A percentile compares a stretch with the other conserved stretches of the same genome.
Conservation (phyloP, 352 stramenopile species). For the Elongisporangium undulatum region DNA sequence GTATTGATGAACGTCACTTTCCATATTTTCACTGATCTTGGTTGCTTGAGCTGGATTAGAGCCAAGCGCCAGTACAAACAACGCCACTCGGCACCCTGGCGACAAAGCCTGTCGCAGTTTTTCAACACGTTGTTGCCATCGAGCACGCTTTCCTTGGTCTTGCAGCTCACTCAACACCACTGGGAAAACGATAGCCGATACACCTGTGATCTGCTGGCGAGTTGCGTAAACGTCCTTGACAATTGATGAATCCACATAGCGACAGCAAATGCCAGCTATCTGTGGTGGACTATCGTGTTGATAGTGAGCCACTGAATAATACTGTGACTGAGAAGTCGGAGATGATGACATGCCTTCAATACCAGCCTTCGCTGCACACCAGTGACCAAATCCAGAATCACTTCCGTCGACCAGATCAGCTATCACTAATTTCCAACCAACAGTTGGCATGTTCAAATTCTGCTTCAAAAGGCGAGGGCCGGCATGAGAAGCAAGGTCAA, state of each 20-base stretch:
- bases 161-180: constrained; percentile 45
- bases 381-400: constrained; percentile 62
- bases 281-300: neutral
- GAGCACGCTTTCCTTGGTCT: constrained; percentile 18
- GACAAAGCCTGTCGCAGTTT: constrained; percentile 26
- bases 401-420: constrained; percentile 58
- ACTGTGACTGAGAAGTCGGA: constrained; percentile 10
- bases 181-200: constrained; percentile 49
- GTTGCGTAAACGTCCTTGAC: constrained; percentile 4
- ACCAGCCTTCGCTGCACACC: constrained; percentile 59
- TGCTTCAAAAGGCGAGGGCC: constrained; percentile 16
- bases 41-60: neutral
- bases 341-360: constrained; percentile 19
- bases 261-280: constrained; percentile 45
- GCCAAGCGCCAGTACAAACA: constrained; percentile 39
- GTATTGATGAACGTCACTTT: neutral
- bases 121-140: constrained; percentile 40
- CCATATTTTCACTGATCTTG: neutral
- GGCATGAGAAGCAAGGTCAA: constrained; percentile 35
- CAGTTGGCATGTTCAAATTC: constrained; percentile 11
- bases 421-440: constrained; percentile 69
- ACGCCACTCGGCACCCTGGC: constrained; percentile 20
- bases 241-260: constrained; percentile 46
- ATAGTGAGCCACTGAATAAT: constrained; percentile 16
- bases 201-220: constrained; percentile 31